Evolutionary conservation across 1,284 basidiomycete species (phyloP), one percentile per base, ranked within the genome.

Genomic region (Microbotryum saponariae): DNA sequence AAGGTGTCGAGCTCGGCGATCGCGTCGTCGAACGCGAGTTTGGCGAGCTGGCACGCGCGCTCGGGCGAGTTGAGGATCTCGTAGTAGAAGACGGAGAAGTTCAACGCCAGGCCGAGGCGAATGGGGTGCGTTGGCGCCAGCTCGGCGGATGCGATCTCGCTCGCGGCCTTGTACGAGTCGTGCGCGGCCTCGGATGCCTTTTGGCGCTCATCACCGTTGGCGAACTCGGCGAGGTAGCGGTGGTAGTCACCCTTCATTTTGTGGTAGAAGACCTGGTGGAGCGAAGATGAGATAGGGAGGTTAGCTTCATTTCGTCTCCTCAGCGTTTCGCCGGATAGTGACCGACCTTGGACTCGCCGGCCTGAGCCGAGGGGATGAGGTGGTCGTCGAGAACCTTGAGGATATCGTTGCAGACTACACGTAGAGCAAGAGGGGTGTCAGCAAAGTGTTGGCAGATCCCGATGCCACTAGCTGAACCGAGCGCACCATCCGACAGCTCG

Each of bases 171-270:
- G 88, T 98, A 98, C 60, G 94, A 92, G 80, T 93, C 92, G 74
- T 97, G 84, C 27, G 96, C 97, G 83, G 96, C 96, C 83, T 97
- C 93, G 72, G 94, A 71, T 9, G 72, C 64, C 49, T 91, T 73
- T 83, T 96, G 94, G 79, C 94, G 88, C 85, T 94, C 94, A 81
- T 97, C 92, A 74, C 94, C 94, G 60, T 91, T 93, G 64, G 96
- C 94, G 76, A 98, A 98, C 81, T 98, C 94, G 74, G 96, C 94
- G 72, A 98, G 91, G 82, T 97, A 98, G 74, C 94, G 93, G 85
- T 98, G 94, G 82, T 98, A 98, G 80, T 98, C 96, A 78, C 96
- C 94, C 96, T 94, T 98, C 93, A 98, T 97, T 88, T 98, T 98
- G 86, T 97, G 94, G 84, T 98, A 98, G 85, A 98, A 98, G 70